Base-by-base conservation (phyloP, 2,329 filamentous ascomycete genomes). In the Diaporthe capsici region DNA sequence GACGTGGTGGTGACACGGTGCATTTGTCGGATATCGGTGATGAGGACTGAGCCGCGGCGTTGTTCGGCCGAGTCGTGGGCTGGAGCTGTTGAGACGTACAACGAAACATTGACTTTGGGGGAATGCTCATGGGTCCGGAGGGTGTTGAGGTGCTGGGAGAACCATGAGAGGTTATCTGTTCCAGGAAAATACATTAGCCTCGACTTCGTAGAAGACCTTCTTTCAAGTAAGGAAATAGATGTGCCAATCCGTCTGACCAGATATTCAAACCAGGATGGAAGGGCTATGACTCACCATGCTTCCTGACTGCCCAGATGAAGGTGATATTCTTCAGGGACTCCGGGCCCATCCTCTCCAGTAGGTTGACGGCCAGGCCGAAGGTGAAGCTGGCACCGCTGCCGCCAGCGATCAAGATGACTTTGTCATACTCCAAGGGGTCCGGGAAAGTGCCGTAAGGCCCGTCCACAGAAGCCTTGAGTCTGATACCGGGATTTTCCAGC, bases 331-430 rank as follows among this genome's bases (percentile, higher is more conserved):
- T 84, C 31, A 80, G 79, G 2, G 83, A 82, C 47, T 82, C 80
- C 55, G 84, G 80, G 0, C 80, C 80, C 81, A 88, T 83, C 63
- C 86, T 84, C 77, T 84, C 83, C 8, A 88, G 82, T 75, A 88
- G 83, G 76, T 88, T 86, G 10, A 86, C 80, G 1, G 85, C 87
- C 49, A 89, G 81, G 7, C 87, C 87, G 75, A 89, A 88, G 0
- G 87, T 88, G 80, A 92, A 93, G 42, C 88, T 91, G 2, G 89
- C 91, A 2, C 91, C 91, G 70, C 89, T 90, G 6, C 91, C 91
- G 17, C 91, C 91, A 4, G 90, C 89, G 51, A 92, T 85, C 55
- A 92, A 82, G n/a, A 92, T 83, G 9, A 91, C 84, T 77, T 88
- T 89, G 80, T 92, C 89, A 76, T 86, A 90, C 20, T 85, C 82